Evolutionary conservation across 805 yeast genomes (phyloP), one percentile per base, ranked within the genome.

Genomic region (Pichia gijzeniarum): DNA sequence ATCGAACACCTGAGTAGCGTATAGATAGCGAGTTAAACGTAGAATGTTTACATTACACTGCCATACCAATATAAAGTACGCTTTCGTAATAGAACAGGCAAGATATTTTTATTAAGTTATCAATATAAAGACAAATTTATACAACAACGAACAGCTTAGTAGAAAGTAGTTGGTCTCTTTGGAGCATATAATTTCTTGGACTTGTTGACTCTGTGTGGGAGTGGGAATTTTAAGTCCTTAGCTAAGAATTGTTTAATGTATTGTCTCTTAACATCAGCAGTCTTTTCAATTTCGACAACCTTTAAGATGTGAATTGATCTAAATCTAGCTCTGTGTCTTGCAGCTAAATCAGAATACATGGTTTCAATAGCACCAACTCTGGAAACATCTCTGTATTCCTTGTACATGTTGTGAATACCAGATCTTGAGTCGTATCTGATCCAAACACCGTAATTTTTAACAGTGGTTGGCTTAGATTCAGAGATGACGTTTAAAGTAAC

Each of bases 331-430:
- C 99, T 89, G 95, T 93, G 99, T 81, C 99, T 90, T 64, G 99
- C 97, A 76, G 99, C 99, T 85, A 93, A 85, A 77, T 93, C 99
- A 75, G 85, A 90, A 93, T 93, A 93, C 84, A 93, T 84, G 70
- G 93, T 79, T 76, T 86, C 95, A 70, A 93, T 97, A 63, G 98
- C 99, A 73, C 87, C 95, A 57, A 89, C 95, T 81, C 99, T 93
- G 80, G 96, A 77, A 65, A 91, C 95, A 67, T 91, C 99, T 78
- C 99, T 89, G 93, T 88, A 87, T 81, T 93, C 99, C 83, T 93
- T 93, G 96, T 93, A 93, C 97, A 93, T 93, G 95, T 93, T 93
- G 95, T 93, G 99, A 69, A 96, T 90, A 80, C 99, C 99, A 62
- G 99, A 93, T 85, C 99, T 95, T 60, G 99, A 93, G 73, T 93